Evolutionary conservation across 2,329 filamentous ascomycete species (phyloP), one percentile per base, ranked within the genome.

Genomic region (Mycosphaerelloides madeirae): DNA sequence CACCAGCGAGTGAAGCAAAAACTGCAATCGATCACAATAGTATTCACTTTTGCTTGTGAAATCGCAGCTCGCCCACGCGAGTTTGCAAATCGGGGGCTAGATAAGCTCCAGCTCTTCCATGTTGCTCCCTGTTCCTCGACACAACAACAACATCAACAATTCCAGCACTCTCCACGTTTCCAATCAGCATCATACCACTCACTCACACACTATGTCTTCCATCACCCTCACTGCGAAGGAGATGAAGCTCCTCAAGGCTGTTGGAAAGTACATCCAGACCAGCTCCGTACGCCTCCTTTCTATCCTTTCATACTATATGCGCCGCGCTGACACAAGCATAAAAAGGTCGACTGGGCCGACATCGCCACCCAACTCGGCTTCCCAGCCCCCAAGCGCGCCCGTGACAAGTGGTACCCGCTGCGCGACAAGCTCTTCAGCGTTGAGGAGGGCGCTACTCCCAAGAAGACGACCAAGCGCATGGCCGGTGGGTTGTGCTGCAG

Each of bases 331-430:
- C 33, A 20, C 16, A 38, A 20, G n/a, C 46, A 14, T 7, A 14
- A 25, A 4, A 9, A 57, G 54, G 46, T 55, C 41, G 48, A 57
- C 44, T 59, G 56, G 56, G 41, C 39, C 16, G 31, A 44, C 4
- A 51, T 57, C 22, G 53, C 49, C 3, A 29, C 37, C 2, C 38
- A 46, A 8, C 48, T 49, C 14, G 45, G 48, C 37, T 50, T 49
- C 43, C 49, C 42, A 9, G 55, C 51, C 1, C 12, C 46, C 2
- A 59, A 59, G 41, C 40, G 49, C 15, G 55, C 54, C 3, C 53
- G 56, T 18, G 56, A 59, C 39, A 31, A 43, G 31, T 59, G 48
- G 46, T 8, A 44, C 11, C 25, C 43, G 2, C 28, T 58, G 14
- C 45, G 44, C 31, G 28, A 31, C 19, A 47, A 31, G 40, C 12